These are phyloP conservation scores for Hypoxylon sp. DNA, from an alignment of 2,329 filamentous ascomycete genomes.

Conservation along the genomic window DNA sequence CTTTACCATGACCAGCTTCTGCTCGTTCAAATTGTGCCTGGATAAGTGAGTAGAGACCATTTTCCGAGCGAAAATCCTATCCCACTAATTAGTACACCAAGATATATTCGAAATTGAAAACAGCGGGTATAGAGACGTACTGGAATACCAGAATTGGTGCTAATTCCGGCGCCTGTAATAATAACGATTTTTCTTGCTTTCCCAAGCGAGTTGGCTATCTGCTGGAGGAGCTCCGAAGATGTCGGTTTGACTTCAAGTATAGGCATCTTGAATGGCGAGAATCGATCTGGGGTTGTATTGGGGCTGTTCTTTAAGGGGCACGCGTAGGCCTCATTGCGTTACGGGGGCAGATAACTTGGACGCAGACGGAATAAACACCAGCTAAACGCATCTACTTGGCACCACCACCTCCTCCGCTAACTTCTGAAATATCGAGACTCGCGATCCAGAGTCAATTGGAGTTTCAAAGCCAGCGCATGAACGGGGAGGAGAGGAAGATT, in stretches of 20 bases:
- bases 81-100: conserved; percentile 40
- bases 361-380: not conserved
- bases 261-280: conserved; percentile 64
- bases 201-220: conserved; percentile 74
- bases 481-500: conserved; percentile 1
- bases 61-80: conserved; percentile 80
- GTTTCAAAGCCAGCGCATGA: conserved; percentile 9
- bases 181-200: conserved; percentile 79
- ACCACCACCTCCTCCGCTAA: conserved; percentile 10
- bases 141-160: conserved; percentile 82
- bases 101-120: conserved; percentile 30
- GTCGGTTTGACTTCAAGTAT: conserved; percentile 69
- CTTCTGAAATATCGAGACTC: not conserved
- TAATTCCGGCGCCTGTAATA: conserved; percentile 80
- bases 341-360: not conserved
- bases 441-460: conserved; percentile 1
- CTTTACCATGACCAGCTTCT: conserved; percentile 55
- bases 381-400: conserved; percentile 1
- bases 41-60: conserved; percentile 80
- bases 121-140: conserved; percentile 60
- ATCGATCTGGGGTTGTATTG: not conserved
- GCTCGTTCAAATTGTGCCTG: conserved; percentile 76
- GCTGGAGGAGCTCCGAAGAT: conserved; percentile 70
- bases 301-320: conserved; percentile 17
- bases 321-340: conserved; percentile 33